Base-by-base conservation (phyloP, 805 yeast genomes). In the Komagataella pseudopastoris region DNA sequence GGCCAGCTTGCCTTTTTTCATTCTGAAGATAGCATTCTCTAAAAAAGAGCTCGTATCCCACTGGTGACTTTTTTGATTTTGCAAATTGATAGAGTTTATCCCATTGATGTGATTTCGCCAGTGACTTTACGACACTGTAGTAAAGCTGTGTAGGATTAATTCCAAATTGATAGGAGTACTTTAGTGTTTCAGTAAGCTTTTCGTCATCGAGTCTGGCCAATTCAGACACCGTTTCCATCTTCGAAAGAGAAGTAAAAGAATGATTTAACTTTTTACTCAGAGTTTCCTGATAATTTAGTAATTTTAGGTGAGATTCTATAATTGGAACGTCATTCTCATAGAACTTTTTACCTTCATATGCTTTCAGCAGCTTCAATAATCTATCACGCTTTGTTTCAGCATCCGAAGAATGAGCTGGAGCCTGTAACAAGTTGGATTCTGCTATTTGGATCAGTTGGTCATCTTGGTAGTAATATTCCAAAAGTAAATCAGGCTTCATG, bases 1-100 rank as follows among this genome's bases (percentile, higher is more conserved):
- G 59, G 0, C 81, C 72, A 1, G 91, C 87, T 49, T 81, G 81
- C 20, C 77, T 68, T 44, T 71, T 66, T 36, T 83, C 82, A 0
- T 81, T 85, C 3, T 74, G 69, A 51, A 70, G 71, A 45, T 76
- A 58, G 44, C 83, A 73, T 44, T 77, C 75, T 14, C 74, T 68
- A 51, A 71, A 85, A 56, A 88, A 81, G 0, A 84, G 81, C 54
- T 72, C 74, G 53, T 82, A 83, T 0, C 91, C 89, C 46, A 88
- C 85, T 0, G 87, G 85, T 0, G 93, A 78, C 54, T 78, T 82
- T 47, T 69, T 71, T 1, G 65, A 60, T 2, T 67, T 70, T 0
- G 81, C 76, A 58, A 80, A 75, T 30, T 76, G 74, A 56, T 71
- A 74, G 30, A 87, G 61, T 44, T 76, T 78, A 17, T 77, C 80